Percentiles rank a stretch among this genome's conserved stretches.
Evolutionary conservation across 257 asterid genomes (phyloP).

Genomic region (Nicotiana sylvestris): DNA sequence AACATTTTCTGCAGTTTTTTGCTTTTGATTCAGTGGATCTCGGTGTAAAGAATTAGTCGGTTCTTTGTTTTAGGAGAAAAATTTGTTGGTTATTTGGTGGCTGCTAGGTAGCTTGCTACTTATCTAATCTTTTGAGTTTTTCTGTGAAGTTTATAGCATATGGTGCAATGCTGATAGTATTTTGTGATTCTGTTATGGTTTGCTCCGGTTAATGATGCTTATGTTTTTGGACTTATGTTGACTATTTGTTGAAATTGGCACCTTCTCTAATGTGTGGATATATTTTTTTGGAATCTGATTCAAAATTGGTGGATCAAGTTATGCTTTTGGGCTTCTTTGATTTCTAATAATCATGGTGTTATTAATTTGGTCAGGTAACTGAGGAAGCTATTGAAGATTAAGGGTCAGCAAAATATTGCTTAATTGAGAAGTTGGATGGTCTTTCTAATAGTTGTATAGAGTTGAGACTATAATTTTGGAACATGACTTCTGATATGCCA

Average conservation of each 20-base stretch:
- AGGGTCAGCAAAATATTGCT: background rate
- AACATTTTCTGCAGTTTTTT: background rate
- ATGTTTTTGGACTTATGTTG: background rate
- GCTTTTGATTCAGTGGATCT: background rate
- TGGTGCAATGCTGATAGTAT: constrained; percentile 5
- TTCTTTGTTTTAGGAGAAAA: background rate
- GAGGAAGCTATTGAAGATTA: background rate
- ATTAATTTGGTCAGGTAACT: background rate
- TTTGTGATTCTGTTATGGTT: background rate
- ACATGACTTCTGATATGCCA: constrained; percentile 63
- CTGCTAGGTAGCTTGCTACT: background rate
- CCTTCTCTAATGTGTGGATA: background rate
- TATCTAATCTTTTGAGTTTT: background rate
- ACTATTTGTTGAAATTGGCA: background rate
- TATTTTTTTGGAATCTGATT: background rate
- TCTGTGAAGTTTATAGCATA: background rate
- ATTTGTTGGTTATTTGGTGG: background rate
- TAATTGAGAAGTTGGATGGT: constrained; percentile 18
- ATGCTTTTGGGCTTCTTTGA: background rate
- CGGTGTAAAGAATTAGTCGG: background rate
- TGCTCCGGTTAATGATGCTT: background rate
- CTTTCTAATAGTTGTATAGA: constrained; percentile 6
- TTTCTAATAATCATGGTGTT: background rate
- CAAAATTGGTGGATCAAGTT: background rate
- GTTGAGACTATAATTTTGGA: background rate